Percentiles rank a stretch among this genome's conserved stretches.
These are phyloP conservation scores for Lotus japonicus DNA, from an alignment of 306 rosid genomes.

Conservation along the genomic window DNA sequence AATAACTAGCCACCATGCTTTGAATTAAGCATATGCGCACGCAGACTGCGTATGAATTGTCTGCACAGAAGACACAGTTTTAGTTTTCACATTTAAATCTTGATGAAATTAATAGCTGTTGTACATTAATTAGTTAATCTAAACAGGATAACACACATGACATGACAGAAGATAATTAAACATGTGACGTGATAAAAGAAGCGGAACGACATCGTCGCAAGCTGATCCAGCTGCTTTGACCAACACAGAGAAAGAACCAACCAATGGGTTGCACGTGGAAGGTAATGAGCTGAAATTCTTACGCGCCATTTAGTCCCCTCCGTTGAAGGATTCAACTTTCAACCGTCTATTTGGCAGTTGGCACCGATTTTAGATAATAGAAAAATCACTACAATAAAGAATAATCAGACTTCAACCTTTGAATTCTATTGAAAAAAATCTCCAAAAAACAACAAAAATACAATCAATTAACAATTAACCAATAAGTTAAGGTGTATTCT, in stretches of 20 bases:
- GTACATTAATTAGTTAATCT: too few relatives aligned
- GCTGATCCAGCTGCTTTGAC: not conserved
- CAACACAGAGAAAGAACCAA: not conserved
- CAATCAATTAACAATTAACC: too few relatives aligned
- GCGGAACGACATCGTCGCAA: too few relatives aligned
- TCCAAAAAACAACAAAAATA: not conserved
- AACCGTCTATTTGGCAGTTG: constrained; percentile 26
- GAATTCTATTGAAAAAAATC: not conserved
- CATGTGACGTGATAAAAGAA: too few relatives aligned
- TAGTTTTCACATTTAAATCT: too few relatives aligned
- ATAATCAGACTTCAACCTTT: not conserved
- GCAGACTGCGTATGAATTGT: too few relatives aligned
- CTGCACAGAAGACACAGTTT: too few relatives aligned
- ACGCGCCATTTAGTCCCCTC: constrained; percentile 30
- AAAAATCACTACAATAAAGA: not conserved
- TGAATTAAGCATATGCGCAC: too few relatives aligned
- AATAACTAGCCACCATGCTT: not conserved
- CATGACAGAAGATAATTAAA: too few relatives aligned
- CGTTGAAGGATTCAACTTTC: constrained; percentile 62
- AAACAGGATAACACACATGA: too few relatives aligned
- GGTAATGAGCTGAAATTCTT: constrained; percentile 3
- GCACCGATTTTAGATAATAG: not conserved
- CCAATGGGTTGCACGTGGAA: constrained; percentile 11
- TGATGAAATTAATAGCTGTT: too few relatives aligned
- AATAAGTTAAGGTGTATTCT: too few relatives aligned